phyloP scores from a whole-genome alignment of 495 filamentous ascomycete species.

The Penicillium steckii region DNA sequence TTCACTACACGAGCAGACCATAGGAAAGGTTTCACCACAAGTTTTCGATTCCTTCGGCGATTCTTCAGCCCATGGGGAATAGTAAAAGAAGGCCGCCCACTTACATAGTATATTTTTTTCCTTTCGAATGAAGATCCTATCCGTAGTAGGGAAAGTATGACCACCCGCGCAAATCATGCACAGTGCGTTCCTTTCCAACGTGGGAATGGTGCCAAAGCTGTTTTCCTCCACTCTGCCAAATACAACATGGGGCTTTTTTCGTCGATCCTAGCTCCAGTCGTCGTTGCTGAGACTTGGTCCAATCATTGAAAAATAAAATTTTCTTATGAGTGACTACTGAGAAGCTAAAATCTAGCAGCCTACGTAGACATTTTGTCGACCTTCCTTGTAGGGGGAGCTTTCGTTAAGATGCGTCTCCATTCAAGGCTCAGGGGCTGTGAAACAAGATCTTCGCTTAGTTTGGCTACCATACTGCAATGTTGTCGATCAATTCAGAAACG shows the following conservation, averaged over 20 bases:
- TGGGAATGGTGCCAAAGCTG: background rate
- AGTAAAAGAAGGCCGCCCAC: background rate
- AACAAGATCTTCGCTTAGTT: conserved; percentile 12
- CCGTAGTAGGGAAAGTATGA: conserved; percentile 6
- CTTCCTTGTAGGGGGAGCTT: conserved; percentile 11
- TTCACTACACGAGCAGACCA: conserved; percentile 13
- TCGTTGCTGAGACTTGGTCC: conserved; percentile 6
- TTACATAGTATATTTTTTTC: background rate
- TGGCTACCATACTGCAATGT: background rate
- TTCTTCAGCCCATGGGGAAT: background rate
- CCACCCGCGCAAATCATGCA: conserved; percentile 4
- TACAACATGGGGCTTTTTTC: conserved; percentile 1
- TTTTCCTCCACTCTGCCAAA: background rate
- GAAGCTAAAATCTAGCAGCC: conserved; percentile 8
- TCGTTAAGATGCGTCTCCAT: background rate
- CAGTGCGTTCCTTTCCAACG: background rate
- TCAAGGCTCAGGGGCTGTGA: conserved; percentile 20
- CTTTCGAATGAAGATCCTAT: conserved; percentile 10
- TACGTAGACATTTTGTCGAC: conserved; percentile 10
- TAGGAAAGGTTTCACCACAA: conserved; percentile 22
- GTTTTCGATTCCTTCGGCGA: background rate
- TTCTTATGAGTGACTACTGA: background rate
- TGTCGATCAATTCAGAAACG: conserved; percentile 9
- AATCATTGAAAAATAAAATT: background rate
- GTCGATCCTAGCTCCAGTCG: conserved; percentile 10